Evolutionary conservation across 768 basidiomycete species (phyloP).

Genomic region (Auricularia cornea): DNA sequence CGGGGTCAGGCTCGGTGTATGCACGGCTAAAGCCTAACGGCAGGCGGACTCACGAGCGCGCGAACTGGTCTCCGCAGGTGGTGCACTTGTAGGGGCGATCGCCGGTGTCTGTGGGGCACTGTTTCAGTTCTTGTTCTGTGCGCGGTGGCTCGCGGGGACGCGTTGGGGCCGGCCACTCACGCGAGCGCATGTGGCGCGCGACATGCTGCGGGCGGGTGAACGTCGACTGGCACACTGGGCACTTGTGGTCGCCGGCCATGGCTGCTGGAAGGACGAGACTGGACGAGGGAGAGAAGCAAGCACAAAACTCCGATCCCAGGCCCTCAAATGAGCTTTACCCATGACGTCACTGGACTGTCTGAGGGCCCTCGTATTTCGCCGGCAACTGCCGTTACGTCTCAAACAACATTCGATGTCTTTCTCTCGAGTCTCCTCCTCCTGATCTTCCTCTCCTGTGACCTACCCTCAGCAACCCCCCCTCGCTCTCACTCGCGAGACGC

Average conservation of each 20-base stretch:
- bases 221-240: slow-evolving; percentile 78
- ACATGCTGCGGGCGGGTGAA: slow-evolving; percentile 89
- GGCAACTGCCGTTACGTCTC: too few species aligned
- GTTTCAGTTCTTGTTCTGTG: too few species aligned
- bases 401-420: too few species aligned
- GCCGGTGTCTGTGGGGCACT: slow-evolving; percentile 56
- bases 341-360: too few species aligned
- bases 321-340: too few species aligned
- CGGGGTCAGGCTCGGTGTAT: not conserved
- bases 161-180: slow-evolving; percentile 39
- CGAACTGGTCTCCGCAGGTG: slow-evolving; percentile 84
- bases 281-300: slow-evolving; percentile 8
- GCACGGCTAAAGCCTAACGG: not conserved
- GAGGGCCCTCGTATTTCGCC: too few species aligned
- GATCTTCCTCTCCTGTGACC: too few species aligned
- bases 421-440: too few species aligned
- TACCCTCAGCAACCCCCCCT: too few species aligned
- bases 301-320: not conserved
- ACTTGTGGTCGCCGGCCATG: slow-evolving; percentile 81
- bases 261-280: too few species aligned
- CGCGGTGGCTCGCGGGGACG: too few species aligned
- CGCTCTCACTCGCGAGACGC: slow-evolving; percentile 11
- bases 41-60: slow-evolving; percentile 51
- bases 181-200: slow-evolving; percentile 82
- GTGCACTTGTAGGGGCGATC: slow-evolving; percentile 87